phyloP scores from a whole-genome alignment of 352 stramenopile genomes.

The Pythium chondricola region DNA sequence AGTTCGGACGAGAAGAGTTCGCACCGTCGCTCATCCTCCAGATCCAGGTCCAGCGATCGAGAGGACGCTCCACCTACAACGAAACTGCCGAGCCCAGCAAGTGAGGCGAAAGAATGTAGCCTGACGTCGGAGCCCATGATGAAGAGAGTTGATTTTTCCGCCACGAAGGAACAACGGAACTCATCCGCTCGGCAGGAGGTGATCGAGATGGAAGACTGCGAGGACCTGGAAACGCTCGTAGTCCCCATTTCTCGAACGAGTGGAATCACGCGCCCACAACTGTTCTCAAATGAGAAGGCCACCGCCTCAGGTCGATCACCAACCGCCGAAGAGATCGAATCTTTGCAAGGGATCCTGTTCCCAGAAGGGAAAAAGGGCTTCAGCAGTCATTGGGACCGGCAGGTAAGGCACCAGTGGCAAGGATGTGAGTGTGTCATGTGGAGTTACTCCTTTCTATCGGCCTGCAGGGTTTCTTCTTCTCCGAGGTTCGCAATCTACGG shows the following conservation, averaged over 20 bases:
- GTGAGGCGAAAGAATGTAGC: background rate
- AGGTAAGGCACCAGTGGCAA: no score
- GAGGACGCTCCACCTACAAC: no score
- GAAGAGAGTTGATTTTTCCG: background rate
- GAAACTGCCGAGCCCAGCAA: no score
- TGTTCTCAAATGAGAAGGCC: background rate
- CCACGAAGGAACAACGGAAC: background rate
- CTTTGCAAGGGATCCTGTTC: slow-evolving; percentile 59
- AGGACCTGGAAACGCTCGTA: slow-evolving; percentile 28
- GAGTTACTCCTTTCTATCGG: no score
- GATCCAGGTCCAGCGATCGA: no score
- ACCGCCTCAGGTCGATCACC: slow-evolving; percentile 10
- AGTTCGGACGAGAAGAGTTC: slow-evolving; percentile 10
- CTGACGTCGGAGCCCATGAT: background rate
- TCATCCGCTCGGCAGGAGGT: background rate
- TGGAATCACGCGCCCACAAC: background rate
- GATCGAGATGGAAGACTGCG: slow-evolving; percentile 47
- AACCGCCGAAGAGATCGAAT: slow-evolving; percentile 34
- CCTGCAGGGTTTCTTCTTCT: slow-evolving; percentile 70
- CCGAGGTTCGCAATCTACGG: slow-evolving; percentile 32
- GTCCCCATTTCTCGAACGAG: background rate
- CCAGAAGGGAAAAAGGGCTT: slow-evolving; percentile 44
- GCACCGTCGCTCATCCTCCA: background rate
- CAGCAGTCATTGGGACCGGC: slow-evolving; percentile 61
- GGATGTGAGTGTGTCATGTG: no score